Evolutionary conservation across 2,329 filamentous ascomycete genomes (phyloP).

Genomic region (Sclerotinia borealis): DNA sequence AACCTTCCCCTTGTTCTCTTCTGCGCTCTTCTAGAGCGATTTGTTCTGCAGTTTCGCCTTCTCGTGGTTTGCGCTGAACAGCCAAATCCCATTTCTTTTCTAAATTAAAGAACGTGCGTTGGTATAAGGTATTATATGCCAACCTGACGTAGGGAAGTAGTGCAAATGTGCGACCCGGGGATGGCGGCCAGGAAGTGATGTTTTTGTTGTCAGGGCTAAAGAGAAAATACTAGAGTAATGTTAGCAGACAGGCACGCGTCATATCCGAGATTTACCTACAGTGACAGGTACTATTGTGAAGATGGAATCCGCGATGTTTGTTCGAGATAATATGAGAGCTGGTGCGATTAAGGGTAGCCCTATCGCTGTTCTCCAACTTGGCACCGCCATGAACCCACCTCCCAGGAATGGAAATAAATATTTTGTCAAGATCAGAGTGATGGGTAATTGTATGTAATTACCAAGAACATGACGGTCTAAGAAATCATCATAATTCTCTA

Average conservation of each 20-base stretch:
- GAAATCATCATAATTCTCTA: background rate
- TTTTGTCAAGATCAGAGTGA: background rate
- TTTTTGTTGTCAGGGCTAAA: conserved; percentile 18
- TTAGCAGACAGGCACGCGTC: conserved; percentile 10
- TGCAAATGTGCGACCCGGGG: conserved; percentile 58
- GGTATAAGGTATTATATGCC: conserved; percentile 56
- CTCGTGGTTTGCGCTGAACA: conserved; percentile 30
- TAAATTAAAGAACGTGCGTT: conserved; percentile 22
- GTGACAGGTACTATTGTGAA: conserved; percentile 33
- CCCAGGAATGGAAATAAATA: conserved; percentile 26
- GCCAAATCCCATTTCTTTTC: conserved; percentile 32
- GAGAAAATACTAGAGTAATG: conserved; percentile 26
- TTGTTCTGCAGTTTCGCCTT: conserved; percentile 31
- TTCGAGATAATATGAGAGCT: conserved; percentile 61
- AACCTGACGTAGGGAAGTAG: conserved; percentile 59
- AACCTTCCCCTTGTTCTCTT: conserved; percentile 29
- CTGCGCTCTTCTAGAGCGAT: conserved; percentile 32
- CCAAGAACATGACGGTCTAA: background rate
- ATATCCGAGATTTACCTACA: conserved; percentile 20
- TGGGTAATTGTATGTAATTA: background rate
- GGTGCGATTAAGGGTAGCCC: conserved; percentile 64
- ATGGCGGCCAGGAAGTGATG: conserved; percentile 42
- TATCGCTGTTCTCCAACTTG: conserved; percentile 32
- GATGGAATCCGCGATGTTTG: conserved; percentile 49
- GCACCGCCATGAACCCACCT: conserved; percentile 13